phyloP scores from a whole-genome alignment of 768 basidiomycete genomes.

The Serendipita sp. region DNA sequence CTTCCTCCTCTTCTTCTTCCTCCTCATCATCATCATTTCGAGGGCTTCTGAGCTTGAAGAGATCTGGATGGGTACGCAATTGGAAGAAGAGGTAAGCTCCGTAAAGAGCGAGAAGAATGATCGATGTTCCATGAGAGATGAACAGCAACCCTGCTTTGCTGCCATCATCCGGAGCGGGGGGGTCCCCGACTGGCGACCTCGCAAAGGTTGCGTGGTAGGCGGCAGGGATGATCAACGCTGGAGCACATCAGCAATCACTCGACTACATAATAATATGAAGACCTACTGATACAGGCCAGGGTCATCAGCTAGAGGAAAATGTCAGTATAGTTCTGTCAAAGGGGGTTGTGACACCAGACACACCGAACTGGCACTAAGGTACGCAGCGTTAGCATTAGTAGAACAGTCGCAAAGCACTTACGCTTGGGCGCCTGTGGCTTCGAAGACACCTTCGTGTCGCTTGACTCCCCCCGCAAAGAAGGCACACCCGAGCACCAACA shows the following conservation, averaged over 20 bases:
- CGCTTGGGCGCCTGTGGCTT: constrained; percentile 77
- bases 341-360: constrained; percentile 11
- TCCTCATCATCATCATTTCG: constrained; percentile 20
- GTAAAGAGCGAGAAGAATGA: constrained; percentile 61
- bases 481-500: constrained; percentile 80
- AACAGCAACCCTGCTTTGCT: constrained; percentile 39
- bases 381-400: not conserved
- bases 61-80: constrained; percentile 23
- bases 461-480: constrained; percentile 70
- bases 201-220: constrained; percentile 39
- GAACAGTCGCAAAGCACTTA: constrained; percentile 22
- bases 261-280: not conserved
- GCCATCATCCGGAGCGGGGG: constrained; percentile 16
- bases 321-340: constrained; percentile 6
- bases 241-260: not conserved
- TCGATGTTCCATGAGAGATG: constrained; percentile 68
- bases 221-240: constrained; percentile 77
- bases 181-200: constrained; percentile 11
- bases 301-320: constrained; percentile 50
- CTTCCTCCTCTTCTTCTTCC: constrained; percentile 28
- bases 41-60: not conserved
- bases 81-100: constrained; percentile 62
- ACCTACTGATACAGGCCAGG: constrained; percentile 66
- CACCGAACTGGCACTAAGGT: constrained; percentile 25
- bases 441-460: constrained; percentile 54